Base-by-base conservation (phyloP, 192 early-diverging fungal genomes). In the Dissophora ornata region DNA sequence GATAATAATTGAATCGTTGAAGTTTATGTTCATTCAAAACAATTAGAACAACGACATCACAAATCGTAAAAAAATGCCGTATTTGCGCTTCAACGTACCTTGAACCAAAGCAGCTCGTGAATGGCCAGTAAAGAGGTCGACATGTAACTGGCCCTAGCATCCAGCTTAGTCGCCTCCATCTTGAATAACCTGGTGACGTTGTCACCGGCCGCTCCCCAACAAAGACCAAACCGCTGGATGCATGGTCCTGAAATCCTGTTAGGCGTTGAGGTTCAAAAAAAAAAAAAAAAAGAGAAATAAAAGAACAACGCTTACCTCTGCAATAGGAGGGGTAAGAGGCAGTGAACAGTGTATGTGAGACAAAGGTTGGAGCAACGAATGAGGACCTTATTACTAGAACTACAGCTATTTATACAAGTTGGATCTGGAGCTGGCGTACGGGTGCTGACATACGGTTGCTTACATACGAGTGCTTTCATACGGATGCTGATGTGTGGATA, bases 131-230 rank as follows among this genome's bases (percentile, higher is more conserved):
- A 12, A 2, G 54, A 57, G 4, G 6, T 10, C 7, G 54, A 41
- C 18, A 57, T 4, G 38, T 57, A 41, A 4, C 2, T 41, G 33
- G 19, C 38, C 30, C 3, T 21, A 1, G 54, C n/a, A 4, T 57
- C 57, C 13, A 69, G 36, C 21, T 57, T 40, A 1, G 36, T 42
- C 40, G 44, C 13, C 28, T 59, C 54, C 52, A 47, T 38, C 30
- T 69, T 69, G 38, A 69, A 29, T 16, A 69, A 34, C 40, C 56
- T 58, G n/a, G 67, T 59, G 6, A 69, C 40, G 11, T 69, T 69
- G 29, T 58, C 42, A 33, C 67, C 57, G 24, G 54, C 42, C 15
- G 57, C n/a, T 33, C 57, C 55, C 65, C 67, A 69, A 28, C 47
- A 69, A n/a, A 69, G 56, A 12, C 47, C 67, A 42, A 69, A 24